Conservation (phyloP, 1,284 basidiomycete species). For the Earliella scabrosa region DNA sequence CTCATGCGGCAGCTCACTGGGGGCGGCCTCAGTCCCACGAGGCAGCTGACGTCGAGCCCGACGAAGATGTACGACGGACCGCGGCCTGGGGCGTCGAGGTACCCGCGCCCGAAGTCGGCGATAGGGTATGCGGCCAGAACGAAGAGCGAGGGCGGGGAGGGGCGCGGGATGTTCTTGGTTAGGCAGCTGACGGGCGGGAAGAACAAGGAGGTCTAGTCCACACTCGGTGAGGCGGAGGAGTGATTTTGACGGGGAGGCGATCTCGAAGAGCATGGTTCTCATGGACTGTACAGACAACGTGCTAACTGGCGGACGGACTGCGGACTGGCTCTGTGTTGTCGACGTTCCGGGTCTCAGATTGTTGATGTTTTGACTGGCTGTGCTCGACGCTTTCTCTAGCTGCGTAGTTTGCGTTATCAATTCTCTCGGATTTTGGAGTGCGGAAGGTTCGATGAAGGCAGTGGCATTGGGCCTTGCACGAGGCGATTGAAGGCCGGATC, state of each 20-base stretch:
- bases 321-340: conserved; percentile 9
- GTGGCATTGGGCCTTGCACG: too few relatives aligned
- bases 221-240: not conserved
- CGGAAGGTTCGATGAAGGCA: too few relatives aligned
- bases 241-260: not conserved
- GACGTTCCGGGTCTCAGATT: too few relatives aligned
- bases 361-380: conserved; percentile 12
- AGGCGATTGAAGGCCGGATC: too few relatives aligned
- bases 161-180: conserved; percentile 48
- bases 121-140: conserved; percentile 36
- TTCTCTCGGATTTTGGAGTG: too few relatives aligned
- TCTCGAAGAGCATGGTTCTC: not conserved
- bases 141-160: conserved; percentile 36
- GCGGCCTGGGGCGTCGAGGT: conserved; percentile 28
- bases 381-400: conserved; percentile 16
- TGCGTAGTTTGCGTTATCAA: too few relatives aligned
- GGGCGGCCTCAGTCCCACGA: conserved; percentile 64
- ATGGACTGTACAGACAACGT: conserved; percentile 12
- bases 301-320: conserved; percentile 13
- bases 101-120: conserved; percentile 41
- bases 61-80: conserved; percentile 39
- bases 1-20: conserved; percentile 67
- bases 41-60: conserved; percentile 44
- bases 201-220: conserved; percentile 20
- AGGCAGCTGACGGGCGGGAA: conserved; percentile 68